These are phyloP conservation scores for Pelargonium australe DNA, from an alignment of 441 rosid genomes.

Conservation along the genomic window DNA sequence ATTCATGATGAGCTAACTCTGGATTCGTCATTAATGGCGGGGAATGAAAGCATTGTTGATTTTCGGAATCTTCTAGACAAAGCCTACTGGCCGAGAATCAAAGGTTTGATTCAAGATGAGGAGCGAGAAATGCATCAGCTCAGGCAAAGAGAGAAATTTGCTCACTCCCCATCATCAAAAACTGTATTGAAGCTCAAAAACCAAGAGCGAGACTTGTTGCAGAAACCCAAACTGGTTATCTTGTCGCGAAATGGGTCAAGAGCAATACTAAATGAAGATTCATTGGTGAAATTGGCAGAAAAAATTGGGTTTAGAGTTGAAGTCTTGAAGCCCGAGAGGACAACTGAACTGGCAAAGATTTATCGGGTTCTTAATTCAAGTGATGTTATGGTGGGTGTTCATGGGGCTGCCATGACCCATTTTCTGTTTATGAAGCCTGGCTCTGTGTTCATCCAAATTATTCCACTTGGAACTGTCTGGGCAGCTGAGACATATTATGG, in stretches of 20 bases:
- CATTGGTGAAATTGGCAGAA: conserved; percentile 54
- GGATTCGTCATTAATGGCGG: conserved; percentile 40
- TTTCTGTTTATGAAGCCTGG: conserved; percentile 72
- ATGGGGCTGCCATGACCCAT: conserved; percentile 97
- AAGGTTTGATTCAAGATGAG: conserved; percentile 44
- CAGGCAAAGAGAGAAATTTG: conserved; percentile 19
- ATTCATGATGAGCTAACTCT: conserved; percentile 79
- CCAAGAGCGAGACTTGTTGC: conserved; percentile 16
- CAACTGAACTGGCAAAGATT: conserved; percentile 67
- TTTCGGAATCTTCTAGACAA: conserved; percentile 54
- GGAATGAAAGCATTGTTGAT: conserved; percentile 47
- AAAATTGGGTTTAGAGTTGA: conserved; percentile 55
- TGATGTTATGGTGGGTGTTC: conserved; percentile 84
- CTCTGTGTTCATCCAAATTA: conserved; percentile 69
- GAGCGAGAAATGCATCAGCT: conserved; percentile 30
- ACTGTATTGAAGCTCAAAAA: conserved; percentile 4
- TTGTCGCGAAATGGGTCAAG: conserved; percentile 68
- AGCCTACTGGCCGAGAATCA: conserved; percentile 56
- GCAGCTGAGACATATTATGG: conserved; percentile 90
- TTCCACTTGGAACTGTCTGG: conserved; percentile 89
- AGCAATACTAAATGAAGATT: conserved; percentile 57
- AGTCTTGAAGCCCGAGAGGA: conserved; percentile 49
- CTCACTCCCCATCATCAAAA: conserved; percentile 22
- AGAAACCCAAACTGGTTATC: conserved; percentile 54
- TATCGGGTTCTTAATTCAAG: conserved; percentile 59